Base-by-base conservation (phyloP, 2,329 filamentous ascomycete species). In the Penicillium digitatum region DNA sequence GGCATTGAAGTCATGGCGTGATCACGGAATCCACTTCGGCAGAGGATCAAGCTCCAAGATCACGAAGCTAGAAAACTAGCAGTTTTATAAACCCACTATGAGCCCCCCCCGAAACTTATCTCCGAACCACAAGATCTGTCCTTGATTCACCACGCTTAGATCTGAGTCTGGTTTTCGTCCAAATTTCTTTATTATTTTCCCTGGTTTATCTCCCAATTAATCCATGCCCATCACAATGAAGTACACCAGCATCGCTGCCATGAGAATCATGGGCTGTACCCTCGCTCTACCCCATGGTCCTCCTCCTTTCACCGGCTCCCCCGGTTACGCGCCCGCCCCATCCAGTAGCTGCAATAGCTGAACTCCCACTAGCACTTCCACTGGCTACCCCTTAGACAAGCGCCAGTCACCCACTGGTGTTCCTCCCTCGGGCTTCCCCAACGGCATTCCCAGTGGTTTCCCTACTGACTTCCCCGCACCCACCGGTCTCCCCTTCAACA, bases 191-290 rank as follows among this genome's bases (percentile, higher is more conserved):
- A 49, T 47, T 46, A 35, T 27, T 46, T 39, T 16, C 14, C 45
- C 40, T 12, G 16, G 14, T 43, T 18, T 44, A 50, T 49, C 20
- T 11, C 37, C 22, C 27, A 45, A 54, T 49, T 44, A 18, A 46
- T 50, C 27, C 5, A 18, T 20, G 50, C 32, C 24, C 24, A 35
- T 24, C 46, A 58, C 40, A 54, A 64, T 64, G 62, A 64, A 59
- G 55, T 63, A 52, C 56, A 55, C 55, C 22, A 49, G 57, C 10
- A 16, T 60, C 52, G 56, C 58, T 43, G 48, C 49, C 24, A 52
- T 63, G 57, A 58, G 61, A 40, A 56, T 64, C 56, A 58, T 63
- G 61, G 57, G 61, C 56, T 63, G 61, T 27, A 61, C 61, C 61
- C 58, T 64, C 51, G 62, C 62, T 48, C 46, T 61, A 1, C 61